phyloP scores from a whole-genome alignment of 176 grass and related monocot species.

The Carex parvula region DNA sequence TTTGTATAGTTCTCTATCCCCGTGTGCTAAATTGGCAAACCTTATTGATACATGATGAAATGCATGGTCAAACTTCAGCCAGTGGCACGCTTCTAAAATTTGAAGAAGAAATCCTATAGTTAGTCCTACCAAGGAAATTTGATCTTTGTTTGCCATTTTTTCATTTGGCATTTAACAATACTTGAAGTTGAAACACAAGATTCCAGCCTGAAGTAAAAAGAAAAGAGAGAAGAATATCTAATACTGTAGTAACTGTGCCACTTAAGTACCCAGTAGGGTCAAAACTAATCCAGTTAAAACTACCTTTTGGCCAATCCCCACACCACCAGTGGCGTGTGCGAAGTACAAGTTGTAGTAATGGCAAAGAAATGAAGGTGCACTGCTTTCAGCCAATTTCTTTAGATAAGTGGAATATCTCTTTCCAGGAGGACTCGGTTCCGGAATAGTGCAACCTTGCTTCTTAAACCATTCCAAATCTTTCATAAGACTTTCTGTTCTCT shows the following conservation, averaged over 20 bases:
- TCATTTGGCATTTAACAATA: neutral
- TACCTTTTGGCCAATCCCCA: slow-evolving; percentile 77
- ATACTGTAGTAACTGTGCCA: neutral
- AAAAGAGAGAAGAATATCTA: neutral
- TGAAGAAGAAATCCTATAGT: neutral
- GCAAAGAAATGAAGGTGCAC: slow-evolving; percentile 75
- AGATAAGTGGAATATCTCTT: slow-evolving; percentile 73
- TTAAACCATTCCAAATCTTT: slow-evolving; percentile 83
- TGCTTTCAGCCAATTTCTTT: slow-evolving; percentile 56
- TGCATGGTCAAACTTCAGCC: neutral
- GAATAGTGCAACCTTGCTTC: slow-evolving; percentile 61
- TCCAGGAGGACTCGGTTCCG: slow-evolving; percentile 59
- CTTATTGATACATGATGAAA: neutral
- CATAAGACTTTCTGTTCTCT: slow-evolving; percentile 49
- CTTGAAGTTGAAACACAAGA: neutral
- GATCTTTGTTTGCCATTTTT: neutral
- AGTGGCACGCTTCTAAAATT: neutral
- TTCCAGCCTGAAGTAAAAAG: neutral
- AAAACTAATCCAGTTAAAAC: neutral
- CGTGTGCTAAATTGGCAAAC: slow-evolving; percentile 1
- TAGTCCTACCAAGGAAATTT: neutral
- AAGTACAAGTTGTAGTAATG: slow-evolving; percentile 98
- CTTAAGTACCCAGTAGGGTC: neutral
- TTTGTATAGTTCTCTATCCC: neutral
- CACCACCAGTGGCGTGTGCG: slow-evolving; percentile 71